Evolutionary conservation across 2,329 filamentous ascomycete genomes (phyloP).

Genomic region (Aureobasidium sp.): DNA sequence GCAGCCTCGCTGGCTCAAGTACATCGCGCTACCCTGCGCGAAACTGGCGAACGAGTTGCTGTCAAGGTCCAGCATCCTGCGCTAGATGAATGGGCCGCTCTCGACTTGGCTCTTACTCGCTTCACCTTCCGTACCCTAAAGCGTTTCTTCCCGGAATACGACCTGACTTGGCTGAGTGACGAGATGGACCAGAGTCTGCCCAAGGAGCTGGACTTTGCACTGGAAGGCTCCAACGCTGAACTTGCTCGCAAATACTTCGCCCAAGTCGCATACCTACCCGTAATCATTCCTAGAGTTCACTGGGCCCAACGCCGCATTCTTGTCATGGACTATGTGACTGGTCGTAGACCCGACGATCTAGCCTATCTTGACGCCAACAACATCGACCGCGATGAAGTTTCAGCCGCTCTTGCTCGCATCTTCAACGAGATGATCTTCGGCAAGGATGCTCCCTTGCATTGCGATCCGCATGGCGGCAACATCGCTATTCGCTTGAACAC

Average conservation of each 20-base stretch:
- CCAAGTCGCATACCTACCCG: slow-evolving; percentile 63
- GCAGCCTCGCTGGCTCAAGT: slow-evolving; percentile 93
- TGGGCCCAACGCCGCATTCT: slow-evolving; percentile 86
- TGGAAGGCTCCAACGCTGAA: slow-evolving; percentile 77
- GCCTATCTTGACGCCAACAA: slow-evolving; percentile 74
- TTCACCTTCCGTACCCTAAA: slow-evolving; percentile 89
- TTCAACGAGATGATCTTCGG: slow-evolving; percentile 99
- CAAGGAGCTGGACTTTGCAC: slow-evolving; percentile 81
- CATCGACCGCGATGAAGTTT: slow-evolving; percentile 94
- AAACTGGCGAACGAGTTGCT: slow-evolving; percentile 77
- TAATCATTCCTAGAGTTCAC: slow-evolving; percentile 82
- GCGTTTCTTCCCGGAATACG: slow-evolving; percentile 93
- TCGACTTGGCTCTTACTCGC: slow-evolving; percentile 78
- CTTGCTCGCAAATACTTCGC: slow-evolving; percentile 76
- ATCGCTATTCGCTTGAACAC: slow-evolving; percentile 80
- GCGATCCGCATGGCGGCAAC: slow-evolving; percentile 94
- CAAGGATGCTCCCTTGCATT: slow-evolving; percentile 79
- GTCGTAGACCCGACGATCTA: slow-evolving; percentile 81
- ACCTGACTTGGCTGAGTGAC: slow-evolving; percentile 87
- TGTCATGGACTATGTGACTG: slow-evolving; percentile 90
- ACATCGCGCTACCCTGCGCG: slow-evolving; percentile 76
- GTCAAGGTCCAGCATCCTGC: slow-evolving; percentile 95
- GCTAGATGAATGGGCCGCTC: slow-evolving; percentile 78
- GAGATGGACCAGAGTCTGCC: slow-evolving; percentile 91
- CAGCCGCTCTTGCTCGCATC: slow-evolving; percentile 78